Percentiles rank a stretch among this genome's conserved stretches.
Evolutionary conservation across 306 rosid species (phyloP).

Genomic region (Cicer cuneatum): DNA sequence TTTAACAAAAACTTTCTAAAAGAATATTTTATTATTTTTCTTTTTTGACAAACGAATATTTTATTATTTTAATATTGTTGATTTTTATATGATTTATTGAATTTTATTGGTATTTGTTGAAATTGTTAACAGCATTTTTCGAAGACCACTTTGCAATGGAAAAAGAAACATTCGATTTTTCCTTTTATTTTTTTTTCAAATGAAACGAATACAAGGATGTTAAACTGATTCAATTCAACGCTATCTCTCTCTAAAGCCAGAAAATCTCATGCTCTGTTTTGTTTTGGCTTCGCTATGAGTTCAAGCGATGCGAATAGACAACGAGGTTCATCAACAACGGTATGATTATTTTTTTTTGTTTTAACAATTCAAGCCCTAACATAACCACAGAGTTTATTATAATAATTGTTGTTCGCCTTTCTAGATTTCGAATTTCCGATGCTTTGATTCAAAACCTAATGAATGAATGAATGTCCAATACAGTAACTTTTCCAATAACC

Average conservation of each 20-base stretch:
- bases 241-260: slow-evolving; percentile 16
- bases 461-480: slow-evolving; percentile 1
- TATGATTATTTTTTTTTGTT: slow-evolving; percentile 36
- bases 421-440: slow-evolving; percentile 37
- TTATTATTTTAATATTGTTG: too few relatives aligned
- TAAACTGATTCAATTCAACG: slow-evolving; percentile 46
- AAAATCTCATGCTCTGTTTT: slow-evolving; percentile 34
- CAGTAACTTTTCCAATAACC: slow-evolving; percentile 9
- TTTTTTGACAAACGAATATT: too few relatives aligned
- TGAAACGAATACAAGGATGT: slow-evolving; percentile 32
- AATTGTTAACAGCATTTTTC: not conserved
- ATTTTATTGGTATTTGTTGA: not conserved
- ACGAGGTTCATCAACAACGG: slow-evolving; percentile 49
- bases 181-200: not conserved
- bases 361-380: slow-evolving; percentile 33
- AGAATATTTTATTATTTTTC: not conserved
- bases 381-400: not conserved
- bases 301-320: slow-evolving; percentile 43
- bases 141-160: slow-evolving; percentile 12
- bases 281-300: slow-evolving; percentile 54
- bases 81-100: too few relatives aligned
- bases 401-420: slow-evolving; percentile 19
- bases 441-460: slow-evolving; percentile 38
- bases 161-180: slow-evolving; percentile 1
- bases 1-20: not conserved